These are phyloP conservation scores for Ramichloridium luteum DNA, from an alignment of 2,329 filamentous ascomycete genomes.

Conservation along the genomic window DNA sequence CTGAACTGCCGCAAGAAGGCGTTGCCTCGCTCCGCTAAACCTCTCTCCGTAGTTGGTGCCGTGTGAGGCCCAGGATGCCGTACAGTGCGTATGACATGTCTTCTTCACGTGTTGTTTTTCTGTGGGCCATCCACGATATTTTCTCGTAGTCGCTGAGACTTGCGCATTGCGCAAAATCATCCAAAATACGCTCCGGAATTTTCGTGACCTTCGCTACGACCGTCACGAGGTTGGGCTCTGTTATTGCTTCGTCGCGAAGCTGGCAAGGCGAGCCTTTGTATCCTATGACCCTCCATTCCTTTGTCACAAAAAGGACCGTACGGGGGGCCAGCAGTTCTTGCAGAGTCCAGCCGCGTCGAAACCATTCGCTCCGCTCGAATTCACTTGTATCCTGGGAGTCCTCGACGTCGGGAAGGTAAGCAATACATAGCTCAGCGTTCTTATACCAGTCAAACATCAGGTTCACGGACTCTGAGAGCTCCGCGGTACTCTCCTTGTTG, in stretches of 20 bases:
- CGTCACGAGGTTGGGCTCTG: conserved; percentile 1
- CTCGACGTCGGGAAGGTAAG: conserved; percentile 12
- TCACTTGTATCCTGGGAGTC: conserved; percentile 1
- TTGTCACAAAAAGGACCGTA: conserved; percentile 5
- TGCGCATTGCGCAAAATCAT: conserved; percentile 1
- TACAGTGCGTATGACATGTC: conserved; percentile 11
- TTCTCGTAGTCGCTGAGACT: conserved; percentile 3
- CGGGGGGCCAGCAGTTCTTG: conserved; percentile 13
- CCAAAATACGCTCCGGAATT: conserved; percentile 4
- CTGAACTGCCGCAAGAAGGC: conserved; percentile 4
- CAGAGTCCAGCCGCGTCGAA: conserved; percentile 12
- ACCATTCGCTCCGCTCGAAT: conserved; percentile 13
- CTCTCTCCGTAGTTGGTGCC: conserved; percentile 2
- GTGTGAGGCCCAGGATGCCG: conserved; percentile 7
- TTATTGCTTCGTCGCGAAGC: not conserved
- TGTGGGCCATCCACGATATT: conserved; percentile 10
- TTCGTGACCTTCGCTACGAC: conserved; percentile 3
- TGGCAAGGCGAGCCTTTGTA: conserved; percentile 10
- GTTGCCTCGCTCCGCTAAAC: not conserved
- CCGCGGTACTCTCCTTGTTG: conserved; percentile 10
- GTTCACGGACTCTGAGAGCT: conserved; percentile 14
- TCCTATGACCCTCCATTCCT: conserved; percentile 14
- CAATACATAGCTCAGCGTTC: conserved; percentile 11
- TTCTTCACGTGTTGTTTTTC: conserved; percentile 7
- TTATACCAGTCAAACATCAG: conserved; percentile 16